Evolutionary conservation across 2,329 filamentous ascomycete genomes (phyloP).

Genomic region (Aspergillus neotritici): DNA sequence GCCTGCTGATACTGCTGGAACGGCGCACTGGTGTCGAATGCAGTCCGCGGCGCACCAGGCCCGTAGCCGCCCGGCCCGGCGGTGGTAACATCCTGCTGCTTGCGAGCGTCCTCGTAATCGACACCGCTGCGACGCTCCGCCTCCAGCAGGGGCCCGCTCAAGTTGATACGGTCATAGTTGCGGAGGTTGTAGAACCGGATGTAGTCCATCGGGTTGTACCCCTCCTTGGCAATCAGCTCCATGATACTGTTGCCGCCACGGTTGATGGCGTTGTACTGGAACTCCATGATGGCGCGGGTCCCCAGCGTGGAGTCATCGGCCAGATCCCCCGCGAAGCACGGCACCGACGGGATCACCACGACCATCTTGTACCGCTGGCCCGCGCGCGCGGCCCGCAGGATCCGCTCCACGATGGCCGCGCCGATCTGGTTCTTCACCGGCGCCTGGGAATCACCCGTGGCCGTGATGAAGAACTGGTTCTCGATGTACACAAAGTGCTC

Average conservation of each 20-base stretch:
- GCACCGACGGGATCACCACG: conserved; percentile 81
- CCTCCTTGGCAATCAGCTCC: conserved; percentile 66
- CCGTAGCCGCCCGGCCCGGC: conserved; percentile 40
- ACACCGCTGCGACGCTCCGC: conserved; percentile 41
- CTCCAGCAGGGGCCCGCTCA: conserved; percentile 29
- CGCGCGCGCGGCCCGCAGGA: conserved; percentile 73
- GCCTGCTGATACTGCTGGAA: conserved; percentile 70
- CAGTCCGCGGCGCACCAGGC: conserved; percentile 28
- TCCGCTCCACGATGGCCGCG: conserved; percentile 84
- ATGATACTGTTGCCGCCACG: conserved; percentile 89
- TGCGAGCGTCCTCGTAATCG: conserved; percentile 41
- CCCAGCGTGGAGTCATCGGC: conserved; percentile 76
- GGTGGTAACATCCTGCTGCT: conserved; percentile 43
- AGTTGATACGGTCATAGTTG: conserved; percentile 84
- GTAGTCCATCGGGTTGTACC: conserved; percentile 73
- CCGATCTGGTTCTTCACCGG: conserved; percentile 89
- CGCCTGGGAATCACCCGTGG: conserved; percentile 76
- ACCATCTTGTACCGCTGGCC: conserved; percentile 86
- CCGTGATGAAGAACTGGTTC: conserved; percentile 98
- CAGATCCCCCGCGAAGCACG: conserved; percentile 89
- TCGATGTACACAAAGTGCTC: conserved; percentile 96
- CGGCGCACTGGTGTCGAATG: conserved; percentile 37
- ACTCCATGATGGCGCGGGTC: conserved; percentile 95
- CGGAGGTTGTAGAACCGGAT: conserved; percentile 93
- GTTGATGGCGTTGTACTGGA: conserved; percentile 94